A percentile compares a stretch with the other conserved stretches of the same genome.
These are phyloP conservation scores for Globisporangium nodosum DNA, from an alignment of 352 stramenopile species.

Conservation along the genomic window DNA sequence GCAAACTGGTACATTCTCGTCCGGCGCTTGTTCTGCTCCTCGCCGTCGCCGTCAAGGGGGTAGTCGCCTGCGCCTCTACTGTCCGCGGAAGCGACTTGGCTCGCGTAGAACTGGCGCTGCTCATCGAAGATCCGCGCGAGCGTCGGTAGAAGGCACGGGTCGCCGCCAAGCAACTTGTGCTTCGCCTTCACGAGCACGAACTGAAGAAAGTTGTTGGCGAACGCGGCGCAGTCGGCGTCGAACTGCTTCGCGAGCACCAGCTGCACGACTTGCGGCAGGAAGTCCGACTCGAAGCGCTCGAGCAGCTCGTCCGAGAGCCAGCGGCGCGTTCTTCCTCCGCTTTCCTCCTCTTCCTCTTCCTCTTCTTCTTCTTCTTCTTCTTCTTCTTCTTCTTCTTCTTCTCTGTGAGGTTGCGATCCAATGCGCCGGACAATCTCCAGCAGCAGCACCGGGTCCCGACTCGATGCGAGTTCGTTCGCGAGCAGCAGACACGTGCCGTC, in stretches of 20 bases:
- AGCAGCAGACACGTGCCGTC: constrained; percentile 41
- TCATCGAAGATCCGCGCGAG: constrained; percentile 56
- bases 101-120: constrained; percentile 47
- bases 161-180: constrained; percentile 24
- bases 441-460: constrained; percentile 23
- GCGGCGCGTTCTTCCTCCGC: constrained; percentile 5
- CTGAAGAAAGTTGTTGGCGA: constrained; percentile 47
- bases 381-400: constrained; percentile 2
- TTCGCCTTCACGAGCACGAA: constrained; percentile 30
- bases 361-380: constrained; percentile 5
- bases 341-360: not conserved
- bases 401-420: not conserved
- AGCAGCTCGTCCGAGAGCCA: constrained; percentile 19
- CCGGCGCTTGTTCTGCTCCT: not conserved
- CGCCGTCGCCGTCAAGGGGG: not conserved
- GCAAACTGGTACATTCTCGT: constrained; percentile 1
- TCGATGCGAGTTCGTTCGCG: constrained; percentile 27
- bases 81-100: constrained; percentile 15
- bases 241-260: constrained; percentile 39
- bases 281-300: constrained; percentile 41
- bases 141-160: constrained; percentile 33
- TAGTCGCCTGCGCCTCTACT: not conserved
- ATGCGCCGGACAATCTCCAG: constrained; percentile 24
- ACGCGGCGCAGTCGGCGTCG: constrained; percentile 16
- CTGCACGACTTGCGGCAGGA: constrained; percentile 56